A percentile compares a stretch with the other conserved stretches of the same genome.
Evolutionary conservation across 1,284 basidiomycete genomes (phyloP).

Genomic region (Sanghuangporus sanghuang): DNA sequence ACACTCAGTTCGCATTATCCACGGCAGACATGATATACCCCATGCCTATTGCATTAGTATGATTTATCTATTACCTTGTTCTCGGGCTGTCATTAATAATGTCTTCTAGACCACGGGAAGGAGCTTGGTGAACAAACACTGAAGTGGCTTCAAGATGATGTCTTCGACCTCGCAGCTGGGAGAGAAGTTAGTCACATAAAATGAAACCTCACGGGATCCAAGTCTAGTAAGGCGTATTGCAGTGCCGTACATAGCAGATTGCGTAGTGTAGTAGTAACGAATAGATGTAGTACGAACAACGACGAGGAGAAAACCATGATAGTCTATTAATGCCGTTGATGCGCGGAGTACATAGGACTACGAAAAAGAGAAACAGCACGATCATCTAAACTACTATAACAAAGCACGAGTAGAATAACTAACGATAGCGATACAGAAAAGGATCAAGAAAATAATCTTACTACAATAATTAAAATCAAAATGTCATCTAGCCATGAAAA

Average conservation of each 20-base stretch:
- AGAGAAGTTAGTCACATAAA: background rate
- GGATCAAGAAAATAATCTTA: background rate
- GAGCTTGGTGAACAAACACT: conserved; percentile 43
- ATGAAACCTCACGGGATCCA: background rate
- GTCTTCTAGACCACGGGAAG: conserved; percentile 42
- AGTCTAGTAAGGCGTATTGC: background rate
- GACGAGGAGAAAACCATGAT: background rate
- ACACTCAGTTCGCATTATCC: conserved; percentile 34
- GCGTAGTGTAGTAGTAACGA: too few species aligned
- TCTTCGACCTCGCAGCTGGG: conserved; percentile 11
- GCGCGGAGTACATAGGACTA: background rate
- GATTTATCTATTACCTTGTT: conserved; percentile 18
- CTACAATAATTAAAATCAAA: background rate
- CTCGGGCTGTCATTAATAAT: background rate
- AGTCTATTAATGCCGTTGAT: background rate
- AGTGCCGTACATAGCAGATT: background rate
- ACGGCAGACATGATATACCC: conserved; percentile 41
- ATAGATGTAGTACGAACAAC: too few species aligned
- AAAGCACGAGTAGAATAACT: background rate
- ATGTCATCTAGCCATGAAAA: conserved; percentile 35
- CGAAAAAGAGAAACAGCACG: background rate
- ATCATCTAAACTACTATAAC: background rate
- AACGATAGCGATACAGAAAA: background rate
- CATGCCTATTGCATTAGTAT: conserved; percentile 64
- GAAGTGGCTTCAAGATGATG: conserved; percentile 38